A percentile compares a stretch with the other conserved stretches of the same genome.
Conservation (phyloP, 139 green algal species). For the Parachlorella kessleri region DNA sequence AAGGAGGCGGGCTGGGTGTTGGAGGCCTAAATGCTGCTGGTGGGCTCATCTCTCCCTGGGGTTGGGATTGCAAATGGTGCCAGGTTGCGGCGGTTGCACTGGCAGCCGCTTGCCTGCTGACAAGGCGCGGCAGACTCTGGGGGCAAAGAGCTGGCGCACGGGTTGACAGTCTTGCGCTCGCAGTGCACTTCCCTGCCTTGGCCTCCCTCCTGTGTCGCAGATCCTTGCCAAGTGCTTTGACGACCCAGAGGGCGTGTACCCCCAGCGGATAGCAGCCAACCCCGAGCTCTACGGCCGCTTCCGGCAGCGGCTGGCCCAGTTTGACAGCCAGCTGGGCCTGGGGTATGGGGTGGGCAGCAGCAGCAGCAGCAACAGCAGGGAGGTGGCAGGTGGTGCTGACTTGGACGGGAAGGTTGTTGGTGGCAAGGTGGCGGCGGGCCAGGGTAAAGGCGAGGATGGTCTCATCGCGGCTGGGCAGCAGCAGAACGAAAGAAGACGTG, state of each 20-base stretch:
- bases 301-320: slow-evolving; percentile 13
- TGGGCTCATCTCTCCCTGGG: too few relatives aligned
- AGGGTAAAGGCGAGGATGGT: neutral
- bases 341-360: neutral
- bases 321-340: neutral
- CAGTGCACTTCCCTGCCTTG: too few relatives aligned
- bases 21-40: too few relatives aligned
- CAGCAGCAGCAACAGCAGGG: too few relatives aligned
- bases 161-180: too few relatives aligned
- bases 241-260: slow-evolving; percentile 1
- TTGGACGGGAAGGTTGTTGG: neutral
- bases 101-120: too few relatives aligned
- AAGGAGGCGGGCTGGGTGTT: too few relatives aligned
- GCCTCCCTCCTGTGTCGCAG: neutral
- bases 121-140: too few relatives aligned
- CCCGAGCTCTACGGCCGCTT: slow-evolving; percentile 34
- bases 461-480: neutral
- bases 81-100: too few relatives aligned
- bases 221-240: slow-evolving; percentile 22
- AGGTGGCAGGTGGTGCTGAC: neutral
- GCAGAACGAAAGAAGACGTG: neutral
- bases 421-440: neutral
- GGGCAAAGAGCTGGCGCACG: too few relatives aligned
- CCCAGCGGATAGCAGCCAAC: slow-evolving; percentile 11
- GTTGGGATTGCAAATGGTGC: too few relatives aligned